phyloP scores from a whole-genome alignment of 1,284 basidiomycete genomes.

The Anthracocystis setariae region DNA sequence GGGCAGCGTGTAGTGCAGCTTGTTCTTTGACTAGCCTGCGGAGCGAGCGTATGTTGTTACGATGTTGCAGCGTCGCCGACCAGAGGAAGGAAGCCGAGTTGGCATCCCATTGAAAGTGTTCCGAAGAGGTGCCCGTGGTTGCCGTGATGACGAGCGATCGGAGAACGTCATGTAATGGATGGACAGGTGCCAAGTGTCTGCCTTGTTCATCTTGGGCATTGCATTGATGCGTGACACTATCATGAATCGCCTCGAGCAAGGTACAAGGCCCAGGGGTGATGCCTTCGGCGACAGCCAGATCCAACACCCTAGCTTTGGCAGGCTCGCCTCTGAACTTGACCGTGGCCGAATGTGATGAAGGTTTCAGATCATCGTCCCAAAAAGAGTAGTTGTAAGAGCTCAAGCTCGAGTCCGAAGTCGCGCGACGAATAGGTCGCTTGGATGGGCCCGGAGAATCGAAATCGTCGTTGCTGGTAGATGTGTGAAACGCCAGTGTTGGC shows the following conservation, averaged over 20 bases:
- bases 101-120: constrained; percentile 50
- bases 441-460: constrained; percentile 32
- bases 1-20: constrained; percentile 15
- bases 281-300: constrained; percentile 15
- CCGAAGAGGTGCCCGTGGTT: constrained; percentile 37
- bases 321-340: constrained; percentile 30
- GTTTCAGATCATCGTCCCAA: constrained; percentile 24
- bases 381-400: constrained; percentile 21
- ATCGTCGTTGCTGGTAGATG: constrained; percentile 6
- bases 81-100: constrained; percentile 36
- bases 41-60: constrained; percentile 12
- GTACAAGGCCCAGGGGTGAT: constrained; percentile 2
- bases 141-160: constrained; percentile 39
- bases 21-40: constrained; percentile 33
- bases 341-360: constrained; percentile 1
- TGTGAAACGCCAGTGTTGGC: neutral
- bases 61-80: constrained; percentile 30
- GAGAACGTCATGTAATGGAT: constrained; percentile 25
- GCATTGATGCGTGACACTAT: neutral
- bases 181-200: constrained; percentile 37
- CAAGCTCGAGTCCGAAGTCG: constrained; percentile 23
- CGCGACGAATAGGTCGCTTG: constrained; percentile 4
- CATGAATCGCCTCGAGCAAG: constrained; percentile 32
- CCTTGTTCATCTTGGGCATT: neutral
- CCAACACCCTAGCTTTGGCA: constrained; percentile 21